Evolutionary conservation across 2,329 filamentous ascomycete species (phyloP), one percentile per base, ranked within the genome.

Genomic region (Paecilomyces variotii): DNA sequence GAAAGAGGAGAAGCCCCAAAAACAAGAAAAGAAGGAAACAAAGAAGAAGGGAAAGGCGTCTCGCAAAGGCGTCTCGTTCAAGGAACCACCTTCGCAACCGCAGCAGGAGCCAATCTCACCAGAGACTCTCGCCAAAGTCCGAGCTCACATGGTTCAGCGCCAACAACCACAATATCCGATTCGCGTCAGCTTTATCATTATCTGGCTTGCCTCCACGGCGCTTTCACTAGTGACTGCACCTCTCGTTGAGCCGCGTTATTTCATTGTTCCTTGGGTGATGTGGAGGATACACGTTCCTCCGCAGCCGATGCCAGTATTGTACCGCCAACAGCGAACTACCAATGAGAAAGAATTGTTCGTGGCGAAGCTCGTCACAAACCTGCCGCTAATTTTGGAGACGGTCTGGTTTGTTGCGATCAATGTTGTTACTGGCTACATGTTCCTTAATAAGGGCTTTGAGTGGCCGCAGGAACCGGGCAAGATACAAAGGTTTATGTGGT

Each of bases 241-340:
- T 0, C 82, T 99, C 0, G 93, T 99, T 9, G 94, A 99, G 72
- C 94, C 94, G 12, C 84, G 94, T 12, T 99, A 99, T 74, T 96
- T 96, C 73, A 95, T 99, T 70, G 81, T 97, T 11, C 92, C 93
- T 0, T 99, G 91, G 91, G 83, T 97, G 7, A 86, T 97, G 67
- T 97, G 92, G 90, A 83, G 94, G 0, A 76, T 97, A 6, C 83
- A 95, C 67, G 76, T 95, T 0, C 90, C 90, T 0, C 64, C 66
- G 5, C 64, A 68, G 73, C 79, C 56, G 55, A 68, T 65, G 45
- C 69, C 70, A 12, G 60, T 67, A 2, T 60, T 62, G 25, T 69
- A 70, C 58, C 68, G 69, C 14, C 59, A 69, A 32, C 64, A 65
- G 56, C 64, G 67, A 19, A 61, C 65, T 0, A 53, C 63, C 14